phyloP scores from a whole-genome alignment of 768 basidiomycete genomes.

The Tricholomella constricta region DNA sequence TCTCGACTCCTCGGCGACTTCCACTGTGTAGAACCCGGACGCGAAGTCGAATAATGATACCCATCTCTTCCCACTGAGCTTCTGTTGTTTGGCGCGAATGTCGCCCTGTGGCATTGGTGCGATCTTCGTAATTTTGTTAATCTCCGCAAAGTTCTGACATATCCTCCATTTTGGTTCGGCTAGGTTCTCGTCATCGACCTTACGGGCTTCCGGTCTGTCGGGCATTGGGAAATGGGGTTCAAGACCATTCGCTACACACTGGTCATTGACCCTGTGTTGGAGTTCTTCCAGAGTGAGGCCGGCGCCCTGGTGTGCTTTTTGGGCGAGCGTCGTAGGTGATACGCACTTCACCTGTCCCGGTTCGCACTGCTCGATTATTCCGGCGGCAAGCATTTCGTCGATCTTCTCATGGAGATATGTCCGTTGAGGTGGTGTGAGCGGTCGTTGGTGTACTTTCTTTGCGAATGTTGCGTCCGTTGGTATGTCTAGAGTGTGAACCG shows the following conservation, averaged over 20 bases:
- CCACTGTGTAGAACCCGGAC: constrained; percentile 32
- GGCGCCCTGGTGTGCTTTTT: constrained; percentile 33
- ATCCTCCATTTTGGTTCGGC: constrained; percentile 30
- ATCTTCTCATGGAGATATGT: constrained; percentile 29
- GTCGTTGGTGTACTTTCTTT: neutral
- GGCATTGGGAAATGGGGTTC: constrained; percentile 20
- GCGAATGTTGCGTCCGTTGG: constrained; percentile 24
- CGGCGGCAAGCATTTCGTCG: constrained; percentile 35
- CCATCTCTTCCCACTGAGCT: constrained; percentile 33
- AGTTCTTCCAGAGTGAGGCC: constrained; percentile 31
- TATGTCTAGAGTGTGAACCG: constrained; percentile 36
- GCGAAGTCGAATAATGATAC: constrained; percentile 37
- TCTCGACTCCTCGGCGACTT: constrained; percentile 11
- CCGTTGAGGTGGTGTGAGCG: constrained; percentile 30
- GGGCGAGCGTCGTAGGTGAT: too few relatives aligned
- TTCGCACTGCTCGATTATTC: constrained; percentile 29
- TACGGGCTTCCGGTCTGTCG: neutral
- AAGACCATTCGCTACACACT: constrained; percentile 30
- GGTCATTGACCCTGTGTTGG: constrained; percentile 37
- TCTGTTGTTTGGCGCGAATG: constrained; percentile 37
- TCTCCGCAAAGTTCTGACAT: too few relatives aligned
- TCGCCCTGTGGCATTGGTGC: constrained; percentile 32
- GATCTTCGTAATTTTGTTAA: constrained; percentile 30
- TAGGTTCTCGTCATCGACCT: neutral
- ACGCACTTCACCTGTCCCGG: constrained; percentile 19